Percentiles rank a stretch among this genome's conserved stretches.
These are phyloP conservation scores for Colletotrichum shisoi DNA, from an alignment of 2,329 filamentous ascomycete genomes.

Conservation along the genomic window DNA sequence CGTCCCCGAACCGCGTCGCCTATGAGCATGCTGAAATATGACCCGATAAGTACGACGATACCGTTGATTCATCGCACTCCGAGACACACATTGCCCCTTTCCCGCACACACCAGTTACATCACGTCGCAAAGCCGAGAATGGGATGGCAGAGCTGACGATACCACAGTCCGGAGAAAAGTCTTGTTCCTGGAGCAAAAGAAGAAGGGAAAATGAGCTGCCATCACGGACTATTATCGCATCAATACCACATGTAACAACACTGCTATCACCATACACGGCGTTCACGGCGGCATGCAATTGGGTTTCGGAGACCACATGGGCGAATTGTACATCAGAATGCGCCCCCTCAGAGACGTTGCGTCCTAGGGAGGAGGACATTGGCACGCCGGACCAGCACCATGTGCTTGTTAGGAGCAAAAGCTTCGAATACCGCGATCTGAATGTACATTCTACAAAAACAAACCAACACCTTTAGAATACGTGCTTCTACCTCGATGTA, in stretches of 20 bases:
- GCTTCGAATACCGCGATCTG: slow-evolving; percentile 18
- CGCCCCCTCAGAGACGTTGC: not conserved
- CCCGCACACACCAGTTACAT: not conserved
- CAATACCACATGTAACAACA: slow-evolving; percentile 38
- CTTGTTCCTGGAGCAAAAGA: slow-evolving; percentile 92
- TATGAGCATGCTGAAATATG: slow-evolving; percentile 98
- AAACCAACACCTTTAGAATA: not conserved
- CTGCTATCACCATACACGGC: slow-evolving; percentile 38
- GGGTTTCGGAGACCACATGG: slow-evolving; percentile 27
- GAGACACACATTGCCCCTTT: not conserved
- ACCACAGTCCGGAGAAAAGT: slow-evolving; percentile 87
- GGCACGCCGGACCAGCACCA: slow-evolving; percentile 3
- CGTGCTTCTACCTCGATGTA: not conserved
- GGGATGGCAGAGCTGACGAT: slow-evolving; percentile 13
- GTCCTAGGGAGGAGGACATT: slow-evolving; percentile 1
- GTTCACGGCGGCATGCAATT: slow-evolving; percentile 38
- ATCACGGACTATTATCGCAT: not conserved
- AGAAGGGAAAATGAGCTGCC: slow-evolving; percentile 67
- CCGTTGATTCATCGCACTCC: no score
- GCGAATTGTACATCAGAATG: slow-evolving; percentile 12
- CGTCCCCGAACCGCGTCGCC: slow-evolving; percentile 82
- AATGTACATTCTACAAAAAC: slow-evolving; percentile 29
- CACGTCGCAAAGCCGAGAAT: not conserved
- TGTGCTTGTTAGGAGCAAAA: not conserved
- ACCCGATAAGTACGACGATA: slow-evolving; percentile 78